phyloP scores from a whole-genome alignment of 345 rosid genomes.

The Gossypium australe region DNA sequence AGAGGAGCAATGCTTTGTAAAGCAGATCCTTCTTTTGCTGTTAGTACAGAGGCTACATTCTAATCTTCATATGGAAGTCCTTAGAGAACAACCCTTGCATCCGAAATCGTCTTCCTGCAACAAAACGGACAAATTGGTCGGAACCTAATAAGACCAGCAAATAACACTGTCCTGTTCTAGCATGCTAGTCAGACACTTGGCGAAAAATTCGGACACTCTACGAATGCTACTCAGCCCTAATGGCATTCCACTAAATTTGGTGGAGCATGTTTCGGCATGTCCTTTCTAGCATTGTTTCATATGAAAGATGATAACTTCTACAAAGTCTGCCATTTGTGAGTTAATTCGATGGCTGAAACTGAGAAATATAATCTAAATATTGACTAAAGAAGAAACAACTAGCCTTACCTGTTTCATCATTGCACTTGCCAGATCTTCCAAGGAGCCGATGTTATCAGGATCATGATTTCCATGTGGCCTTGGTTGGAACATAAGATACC shows the following conservation, averaged over 20 bases:
- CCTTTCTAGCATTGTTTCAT: not conserved
- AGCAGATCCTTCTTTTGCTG: constrained; percentile 5
- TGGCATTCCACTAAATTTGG: not conserved
- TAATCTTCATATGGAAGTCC: constrained; percentile 38
- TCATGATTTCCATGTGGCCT: constrained; percentile 42
- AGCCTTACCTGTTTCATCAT: constrained; percentile 54
- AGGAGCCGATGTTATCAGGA: constrained; percentile 46
- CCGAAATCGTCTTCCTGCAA: constrained; percentile 50
- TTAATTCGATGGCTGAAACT: constrained; percentile 1
- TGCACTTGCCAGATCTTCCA: constrained; percentile 60
- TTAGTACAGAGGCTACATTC: not conserved
- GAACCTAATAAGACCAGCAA: not conserved
- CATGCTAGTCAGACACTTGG: not conserved
- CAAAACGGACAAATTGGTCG: not conserved
- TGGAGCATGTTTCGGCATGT: not conserved
- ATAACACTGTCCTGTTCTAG: not conserved
- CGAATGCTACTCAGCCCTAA: not conserved
- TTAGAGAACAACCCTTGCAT: constrained; percentile 34
- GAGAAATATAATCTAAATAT: not conserved
- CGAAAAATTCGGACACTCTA: not conserved
- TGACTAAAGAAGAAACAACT: not conserved
- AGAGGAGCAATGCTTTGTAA: not conserved
- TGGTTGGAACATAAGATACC: constrained; percentile 37
- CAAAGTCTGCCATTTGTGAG: not conserved
- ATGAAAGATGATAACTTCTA: not conserved